Evolutionary conservation across 805 yeast genomes (phyloP), one percentile per base, ranked within the genome.

Genomic region (Cyberlindnera amylophila): DNA sequence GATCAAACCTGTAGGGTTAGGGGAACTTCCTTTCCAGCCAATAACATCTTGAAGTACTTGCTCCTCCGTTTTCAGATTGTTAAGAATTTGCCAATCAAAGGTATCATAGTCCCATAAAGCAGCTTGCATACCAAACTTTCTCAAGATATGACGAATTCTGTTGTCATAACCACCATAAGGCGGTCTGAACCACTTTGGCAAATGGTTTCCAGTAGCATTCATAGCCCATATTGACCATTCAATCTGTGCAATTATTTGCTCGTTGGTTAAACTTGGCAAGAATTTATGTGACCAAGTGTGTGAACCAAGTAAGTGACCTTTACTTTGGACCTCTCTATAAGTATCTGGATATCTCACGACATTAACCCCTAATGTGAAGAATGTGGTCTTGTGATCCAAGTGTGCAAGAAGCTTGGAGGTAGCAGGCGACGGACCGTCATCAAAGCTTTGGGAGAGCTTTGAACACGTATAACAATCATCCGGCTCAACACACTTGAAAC

Each of bases 201-300:
- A 59, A 55, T 89, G 90, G 21, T 81, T 71, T 0, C 87, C 86
- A 0, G 97, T 89, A 1, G 96, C 96, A 66, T 91, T 90, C 89
- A 90, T 86, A 5, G 97, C 96, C 97, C 97, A 91, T 26, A 88
- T 79, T 2, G 95, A 81, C 99, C 99, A 91, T 62, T 90, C 82
- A 30, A 91, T 65, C 60, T 91, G 96, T 0, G 97, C 96, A 42
- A 85, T 79, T 15, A 91, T 79, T 47, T 86, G 77, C 63, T 88
- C 91, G 58, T 89, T 89, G 18, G 79, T 63, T 42, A 90, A 69
- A 1, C 80, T 63, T 2, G 97, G 96, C 46, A 91, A 72, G 54
- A 82, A 86, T 44, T 81, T 79, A 66, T 91, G 98, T 1, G 89
- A 79, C 96, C 96, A 91, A 0, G 97, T 87, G 61, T 91, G 99